phyloP scores from a whole-genome alignment of 805 yeast genomes.

The Sugiyamaella smithiae region DNA sequence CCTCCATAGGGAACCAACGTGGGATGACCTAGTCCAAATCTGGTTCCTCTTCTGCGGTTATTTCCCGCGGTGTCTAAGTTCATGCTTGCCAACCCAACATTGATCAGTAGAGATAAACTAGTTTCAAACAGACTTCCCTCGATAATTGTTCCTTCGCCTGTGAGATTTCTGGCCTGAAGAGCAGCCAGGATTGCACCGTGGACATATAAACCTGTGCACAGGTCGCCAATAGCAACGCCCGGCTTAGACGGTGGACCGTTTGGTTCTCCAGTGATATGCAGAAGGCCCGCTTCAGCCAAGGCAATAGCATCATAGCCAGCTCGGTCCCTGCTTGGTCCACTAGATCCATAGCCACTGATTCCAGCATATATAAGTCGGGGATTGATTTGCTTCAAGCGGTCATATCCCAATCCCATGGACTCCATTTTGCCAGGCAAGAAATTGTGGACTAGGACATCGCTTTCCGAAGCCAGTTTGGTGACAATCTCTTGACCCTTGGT shows the following conservation, averaged over 20 bases:
- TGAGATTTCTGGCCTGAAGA: constrained; percentile 29
- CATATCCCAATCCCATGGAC: constrained; percentile 36
- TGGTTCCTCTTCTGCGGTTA: constrained; percentile 7
- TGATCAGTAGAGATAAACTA: constrained; percentile 39
- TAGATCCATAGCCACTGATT: constrained; percentile 42
- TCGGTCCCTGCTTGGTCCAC: constrained; percentile 37
- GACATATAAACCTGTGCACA: constrained; percentile 40
- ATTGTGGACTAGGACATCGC: constrained; percentile 40
- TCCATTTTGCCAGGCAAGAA: constrained; percentile 37
- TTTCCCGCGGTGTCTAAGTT: not conserved
- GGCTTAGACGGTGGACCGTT: constrained; percentile 40
- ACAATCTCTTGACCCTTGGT: constrained; percentile 33
- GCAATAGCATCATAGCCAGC: constrained; percentile 46
- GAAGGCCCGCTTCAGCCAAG: constrained; percentile 42
- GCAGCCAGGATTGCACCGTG: constrained; percentile 38
- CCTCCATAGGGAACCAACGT: constrained; percentile 40
- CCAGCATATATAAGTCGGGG: constrained; percentile 36
- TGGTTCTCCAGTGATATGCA: constrained; percentile 42
- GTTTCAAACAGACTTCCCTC: constrained; percentile 38
- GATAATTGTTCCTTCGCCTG: constrained; percentile 36
- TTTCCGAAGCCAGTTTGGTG: constrained; percentile 26
- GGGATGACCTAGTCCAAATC: constrained; percentile 30
- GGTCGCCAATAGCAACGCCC: constrained; percentile 42
- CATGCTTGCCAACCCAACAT: constrained; percentile 40
- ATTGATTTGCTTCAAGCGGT: constrained; percentile 25